Evolutionary conservation across 495 filamentous ascomycete genomes (phyloP), one percentile per base, ranked within the genome.

Genomic region (Bathelium albidoporum): DNA sequence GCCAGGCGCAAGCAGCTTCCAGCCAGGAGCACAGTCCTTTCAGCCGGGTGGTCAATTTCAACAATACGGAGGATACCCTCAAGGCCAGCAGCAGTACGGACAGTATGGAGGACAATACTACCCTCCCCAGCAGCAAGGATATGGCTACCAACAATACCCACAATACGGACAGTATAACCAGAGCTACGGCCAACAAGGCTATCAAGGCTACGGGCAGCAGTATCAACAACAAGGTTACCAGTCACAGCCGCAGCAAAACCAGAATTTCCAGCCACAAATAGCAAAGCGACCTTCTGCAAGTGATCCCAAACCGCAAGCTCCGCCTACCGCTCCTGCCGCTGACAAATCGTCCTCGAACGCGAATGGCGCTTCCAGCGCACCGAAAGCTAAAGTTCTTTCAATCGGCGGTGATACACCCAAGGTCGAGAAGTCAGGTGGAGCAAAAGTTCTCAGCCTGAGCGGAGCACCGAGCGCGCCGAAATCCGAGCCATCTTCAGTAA

Each of bases 1-100:
- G 32, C 88, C 91, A 2, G 90, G 88, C 41, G 91, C 88, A 20
- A 82, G 84, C 64, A 81, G 86, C 24, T 98, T 98, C 79, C 83
- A 85, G 45, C 93, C 93, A 24, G 85, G 83, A 18, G 91, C 89
- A 11, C 78, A 83, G 62, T 71, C 84, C 34, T 96, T 96, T 72
- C 83, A 88, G 59, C 93, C 92, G 5, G 88, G 87, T 59, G 88
- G 73, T 43, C 73, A 76, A 58, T 73, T 68, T 62, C 81, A 83
- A 58, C 83, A 86, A 67, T 86, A 88, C 58, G 80, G 81, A 11
- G 68, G 69, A 12, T 63, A 76, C 11, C 62, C 68, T 59, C 72
- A 73, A 34, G 73, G 72, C 62, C 81, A 84, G 58, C 81, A 84
- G 58, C 82, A 84, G 65, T 85, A 87, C 58, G 79, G 80, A 11